Base-by-base conservation (phyloP, 495 filamentous ascomycete species). In the Niebla homalea region DNA sequence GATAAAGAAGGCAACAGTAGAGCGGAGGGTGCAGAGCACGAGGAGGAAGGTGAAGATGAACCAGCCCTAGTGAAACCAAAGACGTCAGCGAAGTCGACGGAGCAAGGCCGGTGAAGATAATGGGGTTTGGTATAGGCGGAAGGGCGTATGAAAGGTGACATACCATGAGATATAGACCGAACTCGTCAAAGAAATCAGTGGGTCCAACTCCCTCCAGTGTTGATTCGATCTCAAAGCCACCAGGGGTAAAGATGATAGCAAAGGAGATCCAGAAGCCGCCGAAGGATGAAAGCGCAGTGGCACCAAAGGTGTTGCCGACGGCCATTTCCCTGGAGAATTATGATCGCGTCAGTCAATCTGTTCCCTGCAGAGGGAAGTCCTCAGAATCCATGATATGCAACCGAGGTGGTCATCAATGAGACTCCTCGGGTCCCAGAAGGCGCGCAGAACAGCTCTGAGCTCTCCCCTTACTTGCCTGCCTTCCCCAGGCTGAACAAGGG, bases 191-290 rank as follows among this genome's bases (percentile, higher is more conserved):
- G 60, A 84, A 81, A 25, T 69, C 63, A 11, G 50, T 56, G 1
- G 55, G 46, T n/a, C 58, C 57, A 2, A 58, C 48, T 0, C 60
- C 58, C 14, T 48, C 45, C 5, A 78, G 64, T 2, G 56, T 32
- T 0, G 60, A 63, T 3, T 71, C 51, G 39, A 89, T 84, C 16
- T 75, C 61, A 58, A 85, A 84, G 25, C 83, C 84, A 52, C 80
- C 77, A 1, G 88, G 86, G 23, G 90, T 95, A 58, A 94, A 69
- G 60, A 94, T 75, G 70, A 97, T 87, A 58, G 76, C 92, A 62
- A 85, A 89, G 23, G 87, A 76, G 59, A 98, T 72, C 92, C 92
- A 98, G 80, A 98, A 98, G 57, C 90, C 92, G 57, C 92, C 92
- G 66, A 90, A 98, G 5, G 92, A 97, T 10, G 89, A 92, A 55